Base-by-base conservation (phyloP, 176 grass and related monocot genomes). In the Lolium perenne region DNA sequence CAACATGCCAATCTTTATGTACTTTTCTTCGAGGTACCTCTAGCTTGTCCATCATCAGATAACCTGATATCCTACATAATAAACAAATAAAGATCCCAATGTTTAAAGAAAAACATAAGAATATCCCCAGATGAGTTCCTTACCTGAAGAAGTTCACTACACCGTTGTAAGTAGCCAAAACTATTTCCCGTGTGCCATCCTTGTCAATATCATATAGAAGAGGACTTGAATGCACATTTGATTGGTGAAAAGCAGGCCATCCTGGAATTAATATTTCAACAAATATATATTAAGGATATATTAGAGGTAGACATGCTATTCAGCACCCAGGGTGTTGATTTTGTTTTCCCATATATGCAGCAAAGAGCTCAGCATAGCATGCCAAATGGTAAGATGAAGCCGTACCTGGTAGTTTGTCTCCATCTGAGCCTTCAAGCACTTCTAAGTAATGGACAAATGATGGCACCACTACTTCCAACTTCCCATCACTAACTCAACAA, bases 401-500 rank as follows among this genome's bases (percentile, higher is more conserved):
- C 46, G 25, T 41, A 97, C 95, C 97, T 81, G 97, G 92, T 15
- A 99, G 17, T 94, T 99, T 99, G 65, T 99, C 97, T 78, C 97
- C 97, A 65, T 99, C 97, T 35, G 97, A 87, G 73, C 97, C 97
- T 87, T 99, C 94, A 62, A 99, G 94, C 82, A 99, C 97, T 80
- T 99, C 97, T 65, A 99, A 86, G 76, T 96, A 99, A 92, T 99
- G 97, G 72, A 99, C 94, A 90, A 96, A 99, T 68, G 97, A 91
- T 73, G 94, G 94, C 77, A 96, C 97, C 49, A 99, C 94, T 86
- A 99, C 87, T 83, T 99, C 97, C 73, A 99, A 86, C 58, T 94
- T 92, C 53, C 97, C 97, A 48, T 99, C 97, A 89, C 90, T 97
- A 69, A 60, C 32, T 83, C 18, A 60, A 66, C 56, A 92, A 49